A percentile compares a stretch with the other conserved stretches of the same genome.
Conservation (phyloP, 805 yeast species). For the Suhomyces pyralidae region DNA sequence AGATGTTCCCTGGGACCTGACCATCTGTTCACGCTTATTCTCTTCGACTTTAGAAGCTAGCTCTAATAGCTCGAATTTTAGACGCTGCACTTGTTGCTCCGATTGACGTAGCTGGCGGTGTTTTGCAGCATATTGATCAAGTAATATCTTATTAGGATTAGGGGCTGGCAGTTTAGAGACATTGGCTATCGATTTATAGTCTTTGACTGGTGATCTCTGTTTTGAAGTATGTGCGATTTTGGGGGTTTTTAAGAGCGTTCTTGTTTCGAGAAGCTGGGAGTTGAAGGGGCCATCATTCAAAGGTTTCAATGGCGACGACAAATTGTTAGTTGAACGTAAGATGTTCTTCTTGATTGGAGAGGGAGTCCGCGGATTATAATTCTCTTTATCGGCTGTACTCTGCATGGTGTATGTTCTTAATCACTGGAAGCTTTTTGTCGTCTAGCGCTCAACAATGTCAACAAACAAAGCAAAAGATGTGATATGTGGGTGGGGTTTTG, state of each 20-base stretch:
- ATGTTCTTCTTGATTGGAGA: background rate
- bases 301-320: background rate
- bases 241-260: background rate
- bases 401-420: background rate
- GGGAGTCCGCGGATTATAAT: background rate
- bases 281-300: background rate
- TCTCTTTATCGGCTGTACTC: background rate
- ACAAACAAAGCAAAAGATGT: background rate
- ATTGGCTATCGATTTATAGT: background rate
- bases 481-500: background rate
- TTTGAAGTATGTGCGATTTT: background rate
- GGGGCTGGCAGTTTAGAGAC: background rate
- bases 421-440: background rate
- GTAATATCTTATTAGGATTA: constrained; percentile 21
- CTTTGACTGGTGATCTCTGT: background rate
- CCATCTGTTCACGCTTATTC: constrained; percentile 11
- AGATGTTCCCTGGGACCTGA: background rate
- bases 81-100: constrained; percentile 35
- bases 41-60: constrained; percentile 22
- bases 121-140: constrained; percentile 42
- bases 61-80: constrained; percentile 35
- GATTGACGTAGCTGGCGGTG: constrained; percentile 52
- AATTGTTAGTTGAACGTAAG: background rate
- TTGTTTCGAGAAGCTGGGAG: background rate
- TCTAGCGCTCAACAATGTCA: background rate